Base-by-base conservation (phyloP, 2,329 filamentous ascomycete genomes). In the Fusarium proliferatum region DNA sequence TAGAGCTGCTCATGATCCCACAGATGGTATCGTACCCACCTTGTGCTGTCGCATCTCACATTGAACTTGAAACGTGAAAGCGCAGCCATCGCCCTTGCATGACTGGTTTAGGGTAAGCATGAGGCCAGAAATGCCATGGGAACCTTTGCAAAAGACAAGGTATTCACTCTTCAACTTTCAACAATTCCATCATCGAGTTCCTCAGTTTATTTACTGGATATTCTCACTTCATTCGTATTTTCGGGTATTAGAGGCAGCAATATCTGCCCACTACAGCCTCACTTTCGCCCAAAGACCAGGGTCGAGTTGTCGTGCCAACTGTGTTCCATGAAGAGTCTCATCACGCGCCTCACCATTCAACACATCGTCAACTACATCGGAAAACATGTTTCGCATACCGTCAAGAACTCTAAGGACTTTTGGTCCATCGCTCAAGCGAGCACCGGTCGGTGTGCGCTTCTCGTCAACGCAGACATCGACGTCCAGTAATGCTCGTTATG, bases 351-450 rank as follows among this genome's bases (percentile, higher is more conserved):
- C 55, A 42, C 26, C 13, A 6, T 55, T 16, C 33, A 21, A 39
- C 36, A 17, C 23, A 36, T 52, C 26, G 28, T 8, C 41, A 52
- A 15, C 30, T 42, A 10, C 45, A 21, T 7, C 30, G 38, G 11
- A 30, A 52, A 55, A 13, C 19, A 77, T 77, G 75, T 67, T 77
- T 63, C 76, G 65, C 23, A 49, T 53, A 53, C 45, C 52, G 0
- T 4, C 38, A 1, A 57, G 36, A 23, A 52, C 56, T 12, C 9
- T 66, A 36, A 48, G 53, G 23, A 16, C 26, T 10, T 41, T 57
- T 12, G n/a, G 49, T 9, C 39, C 36, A 16, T 23, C 55, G 17
- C 42, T 59, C 45, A 73, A 60, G 55, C 65, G 60, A 48, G 53
- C 46, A 36, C 41, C 63, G 10, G 10, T 5, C 6, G 56, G 42